phyloP scores from a whole-genome alignment of 75 land plant species.

The Sequoia sempervirens region DNA sequence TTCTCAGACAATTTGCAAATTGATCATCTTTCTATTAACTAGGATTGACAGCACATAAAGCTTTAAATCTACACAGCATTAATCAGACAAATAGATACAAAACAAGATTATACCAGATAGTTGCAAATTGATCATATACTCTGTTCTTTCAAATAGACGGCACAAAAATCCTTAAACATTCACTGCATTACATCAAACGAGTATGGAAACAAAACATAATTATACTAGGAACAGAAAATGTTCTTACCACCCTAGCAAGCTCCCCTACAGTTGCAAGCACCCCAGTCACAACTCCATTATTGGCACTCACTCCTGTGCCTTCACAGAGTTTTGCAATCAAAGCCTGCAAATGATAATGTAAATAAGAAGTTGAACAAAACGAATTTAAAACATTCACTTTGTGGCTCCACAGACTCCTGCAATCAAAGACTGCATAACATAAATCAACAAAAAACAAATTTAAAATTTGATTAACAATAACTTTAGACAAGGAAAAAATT shows the following conservation, averaged over 20 bases:
- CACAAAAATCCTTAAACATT: neutral
- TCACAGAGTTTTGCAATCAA: slow-evolving; percentile 76
- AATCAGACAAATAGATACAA: neutral
- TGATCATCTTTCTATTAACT: neutral
- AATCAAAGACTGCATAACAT: slow-evolving; percentile 61
- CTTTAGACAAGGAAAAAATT: neutral
- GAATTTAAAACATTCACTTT: slow-evolving; percentile 31
- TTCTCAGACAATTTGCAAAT: neutral
- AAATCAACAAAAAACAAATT: neutral
- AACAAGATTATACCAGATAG: neutral
- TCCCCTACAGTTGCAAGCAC: slow-evolving; percentile 99
- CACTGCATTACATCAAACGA: neutral
- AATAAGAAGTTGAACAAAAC: neutral
- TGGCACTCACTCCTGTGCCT: slow-evolving; percentile 72
- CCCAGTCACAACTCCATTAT: slow-evolving; percentile 83
- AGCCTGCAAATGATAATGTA: slow-evolving; percentile 39
- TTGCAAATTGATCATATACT: neutral
- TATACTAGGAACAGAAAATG: neutral
- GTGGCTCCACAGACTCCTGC: slow-evolving; percentile 69
- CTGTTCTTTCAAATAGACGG: neutral
- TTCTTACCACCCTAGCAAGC: slow-evolving; percentile 94
- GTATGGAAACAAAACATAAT: neutral
- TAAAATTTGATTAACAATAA: neutral
- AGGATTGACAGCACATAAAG: neutral
- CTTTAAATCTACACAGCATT: neutral